Conservation (phyloP, 257 asterid genomes). For the Solanum neorickii region DNA sequence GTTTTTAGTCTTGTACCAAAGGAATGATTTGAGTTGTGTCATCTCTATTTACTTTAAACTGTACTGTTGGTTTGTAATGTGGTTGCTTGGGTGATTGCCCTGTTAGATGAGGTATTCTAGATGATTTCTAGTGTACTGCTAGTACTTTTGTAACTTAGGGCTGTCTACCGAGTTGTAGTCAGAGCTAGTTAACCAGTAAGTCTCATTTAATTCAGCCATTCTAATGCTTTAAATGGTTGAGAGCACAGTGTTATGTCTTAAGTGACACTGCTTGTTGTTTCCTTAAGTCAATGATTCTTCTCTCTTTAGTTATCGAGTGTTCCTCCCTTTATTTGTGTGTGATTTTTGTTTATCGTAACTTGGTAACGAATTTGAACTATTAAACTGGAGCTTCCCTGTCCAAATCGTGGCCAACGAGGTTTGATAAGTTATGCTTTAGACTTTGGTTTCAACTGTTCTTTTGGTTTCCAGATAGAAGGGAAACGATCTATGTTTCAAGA, state of each 20-base stretch:
- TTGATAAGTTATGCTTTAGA: neutral
- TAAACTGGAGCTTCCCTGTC: neutral
- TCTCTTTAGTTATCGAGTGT: neutral
- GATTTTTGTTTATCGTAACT: neutral
- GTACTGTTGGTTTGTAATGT: neutral
- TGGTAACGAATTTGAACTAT: neutral
- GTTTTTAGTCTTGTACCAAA: neutral
- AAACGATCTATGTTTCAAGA: neutral
- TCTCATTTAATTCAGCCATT: neutral
- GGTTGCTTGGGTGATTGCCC: neutral
- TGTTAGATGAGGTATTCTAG: neutral
- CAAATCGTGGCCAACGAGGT: neutral
- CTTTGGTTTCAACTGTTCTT: neutral
- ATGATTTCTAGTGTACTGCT: conserved; percentile 6
- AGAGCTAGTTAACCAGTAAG: neutral
- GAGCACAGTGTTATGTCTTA: neutral
- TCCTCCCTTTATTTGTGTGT: neutral
- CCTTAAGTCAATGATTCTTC: neutral
- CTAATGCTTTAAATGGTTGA: neutral
- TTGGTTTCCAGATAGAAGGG: neutral
- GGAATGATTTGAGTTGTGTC: neutral
- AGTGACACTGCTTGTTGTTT: neutral
- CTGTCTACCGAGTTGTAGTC: neutral
- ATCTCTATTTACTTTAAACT: neutral
- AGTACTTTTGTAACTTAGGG: conserved; percentile 4